Evolutionary conservation across 768 basidiomycete genomes (phyloP), one percentile per base, ranked within the genome.

Genomic region (Psilocybe cubensis): DNA sequence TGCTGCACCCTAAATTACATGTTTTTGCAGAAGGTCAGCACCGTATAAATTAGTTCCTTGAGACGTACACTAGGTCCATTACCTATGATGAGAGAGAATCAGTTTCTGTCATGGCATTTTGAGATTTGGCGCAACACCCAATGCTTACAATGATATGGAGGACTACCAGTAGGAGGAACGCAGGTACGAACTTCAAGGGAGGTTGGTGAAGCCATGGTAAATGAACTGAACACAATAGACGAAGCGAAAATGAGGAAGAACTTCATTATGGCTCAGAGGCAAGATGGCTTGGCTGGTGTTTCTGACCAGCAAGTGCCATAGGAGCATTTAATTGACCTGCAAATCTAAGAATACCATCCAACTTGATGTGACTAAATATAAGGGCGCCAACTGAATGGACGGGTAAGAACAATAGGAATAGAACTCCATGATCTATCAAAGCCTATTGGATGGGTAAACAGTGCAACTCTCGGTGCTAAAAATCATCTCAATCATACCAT

Each of bases 61-160:
- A 17, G 5, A 46, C 52, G 10, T 50, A 61, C 60, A 28, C 48
- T 1, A 17, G 45, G 55, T 12, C 59, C 59, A n/a, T 44, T 45
- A 24, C 59, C 59, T 60, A n/a, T 14, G 5, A 38, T 14, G 7
- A 17, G n/a, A 14, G 14, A 9, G 14, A 14, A 38, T 38, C 35
- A 38, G 35, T 14, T 11, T 12, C 35, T 7, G 31, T 33, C 7
- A 33, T n/a, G n/a, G n/a, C n/a, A n/a, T n/a, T 12, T 33, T n/a
- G 35, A 38, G 14, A 38, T 14, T 0, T 6, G n/a, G 14, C 31
- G 12, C 12, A 14, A 38, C n/a, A 4, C 12, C n/a, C 35, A 11
- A n/a, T 4, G 14, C 35, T 38, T 38, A 38, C 35, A 38, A 14
- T 38, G 35, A 38, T 38, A 38, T 11, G 42, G 11, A 3, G 24